Base-by-base conservation (phyloP, 2,329 filamentous ascomycete genomes). In the Hypoxylon sp. region DNA sequence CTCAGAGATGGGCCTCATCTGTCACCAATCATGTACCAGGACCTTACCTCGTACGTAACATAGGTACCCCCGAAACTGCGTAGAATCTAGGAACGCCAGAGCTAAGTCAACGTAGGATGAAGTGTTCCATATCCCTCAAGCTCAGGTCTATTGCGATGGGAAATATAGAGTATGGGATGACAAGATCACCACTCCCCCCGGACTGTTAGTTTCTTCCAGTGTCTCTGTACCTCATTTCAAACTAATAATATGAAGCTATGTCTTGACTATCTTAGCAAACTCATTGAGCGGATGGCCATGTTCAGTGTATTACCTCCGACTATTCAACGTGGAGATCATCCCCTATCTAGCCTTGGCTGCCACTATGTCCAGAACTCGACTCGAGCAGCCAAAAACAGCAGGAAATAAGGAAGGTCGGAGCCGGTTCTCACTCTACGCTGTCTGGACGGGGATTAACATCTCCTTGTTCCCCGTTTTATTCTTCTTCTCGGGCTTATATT, bases 131-230 rank as follows among this genome's bases (percentile, higher is more conserved):
- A 90, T 97, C 21, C 92, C 93, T 0, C 96, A 99, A 79, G 94
- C 94, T 0, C 93, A 97, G 74, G 88, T 87, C 29, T 99, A 97
- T 78, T 97, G 94, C 78, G 78, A 86, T 41, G 90, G 91, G 9
- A 85, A 86, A 57, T 97, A 91, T 81, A 76, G 78, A 11, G 84
- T 92, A 60, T 99, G 96, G 96, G 94, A 99, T 78, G 91, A 95
- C 64, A 99, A 98, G 78, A 96, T 99, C 75, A 99, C 96, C 0
- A 99, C 96, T 1, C 96, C 96, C 0, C 95, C 96, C 0, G 96
- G 94, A 32, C 81, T 99, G 81, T 93, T 83, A 77, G 83, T 78
- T 27, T 74, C 21, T 59, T 9, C 61, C 70, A 73, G 41, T 50
- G 71, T 29, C 64, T 76, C 53, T 16, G 46, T 43, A 2, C 72